Percentiles rank a stretch among this genome's conserved stretches.
phyloP scores from a whole-genome alignment of 75 land plant genomes.

The Sequoia sempervirens region DNA sequence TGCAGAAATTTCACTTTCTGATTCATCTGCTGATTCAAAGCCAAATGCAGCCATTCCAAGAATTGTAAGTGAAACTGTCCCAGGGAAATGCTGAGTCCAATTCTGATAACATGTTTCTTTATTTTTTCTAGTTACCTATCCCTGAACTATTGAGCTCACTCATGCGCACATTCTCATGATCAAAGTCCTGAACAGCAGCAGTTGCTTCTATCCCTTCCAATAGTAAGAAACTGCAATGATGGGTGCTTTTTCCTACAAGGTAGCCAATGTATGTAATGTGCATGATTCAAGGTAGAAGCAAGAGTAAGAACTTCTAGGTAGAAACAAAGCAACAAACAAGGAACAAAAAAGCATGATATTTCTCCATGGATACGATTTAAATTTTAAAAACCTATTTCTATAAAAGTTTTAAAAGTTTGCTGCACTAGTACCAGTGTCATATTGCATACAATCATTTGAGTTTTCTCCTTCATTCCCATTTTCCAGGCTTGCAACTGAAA shows the following conservation, averaged over 20 bases:
- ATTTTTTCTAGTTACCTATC: constrained; percentile 19
- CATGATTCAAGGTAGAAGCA: neutral
- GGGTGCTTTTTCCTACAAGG: constrained; percentile 34
- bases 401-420: neutral
- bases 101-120: constrained; percentile 28
- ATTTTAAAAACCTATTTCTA: neutral
- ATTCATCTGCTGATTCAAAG: constrained; percentile 13
- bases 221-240: constrained; percentile 29
- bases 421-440: neutral
- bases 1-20: constrained; percentile 26
- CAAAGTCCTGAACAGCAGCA: constrained; percentile 30
- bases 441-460: neutral
- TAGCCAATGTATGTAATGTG: neutral
- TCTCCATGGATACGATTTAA: neutral
- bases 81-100: constrained; percentile 27
- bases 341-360: neutral
- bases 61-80: constrained; percentile 24
- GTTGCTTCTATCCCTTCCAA: constrained; percentile 32
- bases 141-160: constrained; percentile 25
- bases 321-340: neutral
- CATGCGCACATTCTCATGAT: constrained; percentile 13
- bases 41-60: constrained; percentile 37
- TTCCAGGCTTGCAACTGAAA: neutral
- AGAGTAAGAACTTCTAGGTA: neutral
- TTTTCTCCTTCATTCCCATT: neutral